Conservation (phyloP, 352 stramenopile species). For the Poterioochromonas sp. region DNA sequence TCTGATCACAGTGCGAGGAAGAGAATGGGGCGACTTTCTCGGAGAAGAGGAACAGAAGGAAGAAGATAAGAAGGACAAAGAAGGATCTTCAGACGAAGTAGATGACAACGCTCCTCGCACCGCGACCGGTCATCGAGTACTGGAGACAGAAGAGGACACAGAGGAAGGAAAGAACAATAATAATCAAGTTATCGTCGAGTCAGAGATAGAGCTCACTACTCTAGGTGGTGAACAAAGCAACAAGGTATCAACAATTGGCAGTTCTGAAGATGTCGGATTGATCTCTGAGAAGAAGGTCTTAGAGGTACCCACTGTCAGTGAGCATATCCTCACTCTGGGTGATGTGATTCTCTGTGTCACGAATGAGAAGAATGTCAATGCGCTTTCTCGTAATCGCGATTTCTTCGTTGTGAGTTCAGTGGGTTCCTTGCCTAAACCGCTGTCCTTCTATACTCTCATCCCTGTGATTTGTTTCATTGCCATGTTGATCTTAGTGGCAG, state of each 20-base stretch:
- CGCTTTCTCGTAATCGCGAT: slow-evolving; percentile 24
- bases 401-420: slow-evolving; percentile 46
- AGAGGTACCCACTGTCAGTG: neutral
- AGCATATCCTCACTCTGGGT: slow-evolving; percentile 8
- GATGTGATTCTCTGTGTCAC: slow-evolving; percentile 45
- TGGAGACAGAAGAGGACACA: neutral
- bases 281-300: neutral
- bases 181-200: no score
- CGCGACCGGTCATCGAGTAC: no score
- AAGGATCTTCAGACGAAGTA: neutral
- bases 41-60: neutral
- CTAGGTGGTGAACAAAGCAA: neutral
- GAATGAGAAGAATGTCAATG: slow-evolving; percentile 37
- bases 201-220: neutral
- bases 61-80: neutral
- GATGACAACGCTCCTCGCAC: no score
- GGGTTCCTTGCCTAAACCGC: slow-evolving; percentile 38
- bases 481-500: slow-evolving; percentile 40
- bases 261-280: neutral
- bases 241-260: neutral
- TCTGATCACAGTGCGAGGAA: neutral
- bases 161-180: no score
- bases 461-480: slow-evolving; percentile 40
- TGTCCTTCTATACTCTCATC: slow-evolving; percentile 38
- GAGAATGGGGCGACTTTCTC: neutral